Conservation (phyloP, 2,329 filamentous ascomycete species). For the Graphiopsis chlorocephala region DNA sequence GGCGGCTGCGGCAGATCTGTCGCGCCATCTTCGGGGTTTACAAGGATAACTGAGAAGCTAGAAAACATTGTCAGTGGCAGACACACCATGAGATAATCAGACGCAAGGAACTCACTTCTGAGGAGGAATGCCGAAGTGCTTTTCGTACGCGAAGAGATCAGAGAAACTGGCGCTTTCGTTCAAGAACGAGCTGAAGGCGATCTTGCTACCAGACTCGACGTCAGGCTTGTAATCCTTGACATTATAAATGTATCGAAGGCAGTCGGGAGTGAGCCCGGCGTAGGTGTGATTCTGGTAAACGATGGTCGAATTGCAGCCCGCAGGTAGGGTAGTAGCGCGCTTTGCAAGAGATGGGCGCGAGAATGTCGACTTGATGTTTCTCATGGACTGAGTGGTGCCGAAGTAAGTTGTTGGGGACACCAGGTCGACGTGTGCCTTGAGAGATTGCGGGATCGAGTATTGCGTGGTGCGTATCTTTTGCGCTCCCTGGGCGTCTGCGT, state of each 20-base stretch:
- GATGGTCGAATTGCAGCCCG: slow-evolving; percentile 1
- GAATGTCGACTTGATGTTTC: slow-evolving; percentile 24
- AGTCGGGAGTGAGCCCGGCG: slow-evolving; percentile 51
- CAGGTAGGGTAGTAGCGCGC: not conserved
- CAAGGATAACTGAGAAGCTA: not conserved
- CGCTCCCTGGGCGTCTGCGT: slow-evolving; percentile 33
- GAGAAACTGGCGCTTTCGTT: slow-evolving; percentile 49
- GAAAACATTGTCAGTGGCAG: not conserved
- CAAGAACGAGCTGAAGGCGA: slow-evolving; percentile 49
- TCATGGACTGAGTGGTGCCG: slow-evolving; percentile 38
- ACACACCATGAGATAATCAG: not conserved
- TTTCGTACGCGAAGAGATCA: slow-evolving; percentile 45
- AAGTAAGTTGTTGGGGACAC: slow-evolving; percentile 61
- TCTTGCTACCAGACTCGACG: slow-evolving; percentile 13
- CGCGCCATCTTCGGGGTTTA: slow-evolving; percentile 3
- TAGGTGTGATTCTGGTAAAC: slow-evolving; percentile 42
- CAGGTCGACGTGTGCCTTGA: slow-evolving; percentile 56
- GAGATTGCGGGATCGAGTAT: slow-evolving; percentile 60
- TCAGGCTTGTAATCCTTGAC: slow-evolving; percentile 39
- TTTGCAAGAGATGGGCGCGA: slow-evolving; percentile 3
- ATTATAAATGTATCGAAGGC: slow-evolving; percentile 51
- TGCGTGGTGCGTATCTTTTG: slow-evolving; percentile 53
- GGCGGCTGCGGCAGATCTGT: slow-evolving; percentile 42
- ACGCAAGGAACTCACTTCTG: slow-evolving; percentile 39
- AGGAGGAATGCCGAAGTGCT: slow-evolving; percentile 40